phyloP scores from a whole-genome alignment of 257 asterid genomes.

The Voacanga thouarsii region DNA sequence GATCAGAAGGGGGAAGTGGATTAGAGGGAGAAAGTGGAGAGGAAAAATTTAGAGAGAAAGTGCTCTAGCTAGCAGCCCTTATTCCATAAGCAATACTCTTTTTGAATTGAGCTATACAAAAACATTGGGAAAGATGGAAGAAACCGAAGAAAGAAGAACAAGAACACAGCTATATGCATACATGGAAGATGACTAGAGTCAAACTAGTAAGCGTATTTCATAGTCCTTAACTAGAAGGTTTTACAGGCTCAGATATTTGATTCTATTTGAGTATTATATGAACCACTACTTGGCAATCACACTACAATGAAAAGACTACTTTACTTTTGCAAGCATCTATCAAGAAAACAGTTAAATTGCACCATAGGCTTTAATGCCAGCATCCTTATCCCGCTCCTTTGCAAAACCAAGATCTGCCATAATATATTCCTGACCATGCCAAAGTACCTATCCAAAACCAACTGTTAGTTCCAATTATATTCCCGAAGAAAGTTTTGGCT shows the following conservation, averaged over 20 bases:
- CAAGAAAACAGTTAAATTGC: conserved; percentile 40
- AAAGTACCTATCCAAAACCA: conserved; percentile 55
- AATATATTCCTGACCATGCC: conserved; percentile 76
- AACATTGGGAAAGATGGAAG: not conserved
- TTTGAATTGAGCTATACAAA: not conserved
- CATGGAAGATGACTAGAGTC: not conserved
- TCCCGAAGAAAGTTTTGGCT: not conserved
- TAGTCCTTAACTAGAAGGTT: not conserved
- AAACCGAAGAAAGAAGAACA: not conserved
- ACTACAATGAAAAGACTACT: not conserved
- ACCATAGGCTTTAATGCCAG: conserved; percentile 59
- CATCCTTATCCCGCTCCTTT: conserved; percentile 72
- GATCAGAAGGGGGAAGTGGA: too few species aligned
- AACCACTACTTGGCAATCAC: not conserved
- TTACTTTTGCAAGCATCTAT: conserved; percentile 34
- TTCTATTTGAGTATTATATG: not conserved
- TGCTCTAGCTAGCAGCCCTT: too few species aligned
- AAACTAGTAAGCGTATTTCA: not conserved
- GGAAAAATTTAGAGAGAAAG: too few species aligned
- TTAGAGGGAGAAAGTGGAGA: too few species aligned
- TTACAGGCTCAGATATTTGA: not conserved
- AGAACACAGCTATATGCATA: not conserved
- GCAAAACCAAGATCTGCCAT: conserved; percentile 66
- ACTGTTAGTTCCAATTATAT: conserved; percentile 12
- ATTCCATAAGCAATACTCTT: not conserved